Base-by-base conservation (phyloP, 2,329 filamentous ascomycete species). In the Alternaria novae-zelandiae region DNA sequence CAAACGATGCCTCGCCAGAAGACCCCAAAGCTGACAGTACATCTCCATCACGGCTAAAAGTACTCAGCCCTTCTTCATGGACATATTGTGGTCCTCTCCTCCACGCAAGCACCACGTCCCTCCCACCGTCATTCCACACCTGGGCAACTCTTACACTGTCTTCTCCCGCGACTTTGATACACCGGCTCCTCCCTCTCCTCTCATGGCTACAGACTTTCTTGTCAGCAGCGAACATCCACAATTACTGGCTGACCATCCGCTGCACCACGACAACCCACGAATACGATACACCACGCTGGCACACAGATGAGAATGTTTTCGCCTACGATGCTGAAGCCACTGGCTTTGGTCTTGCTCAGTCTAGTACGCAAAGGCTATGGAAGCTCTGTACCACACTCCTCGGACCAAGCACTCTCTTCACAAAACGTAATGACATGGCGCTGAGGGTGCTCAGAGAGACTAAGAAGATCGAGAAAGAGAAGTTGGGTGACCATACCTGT, bases 251-350 rank as follows among this genome's bases (percentile, higher is more conserved):
- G 12, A 85, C 83, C 0, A 79, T 86, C 57, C 82, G 84, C 49
- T 83, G 83, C 53, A 83, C 82, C 0, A 80, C 72, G 45, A 76
- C 82, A 0, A 83, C 81, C 0, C 47, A 67, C 30, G 82, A 84
- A 25, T 86, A 80, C 68, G 80, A 86, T 64, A 73, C 66, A 10
- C 81, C 82, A 1, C 74, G 84, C 50, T 86, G 84, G 84, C 84
- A 86, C 62, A 82, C 82, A 0, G 84, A 86, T 64, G 83, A 86
- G 59, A 71, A 83, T 15, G 85, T 86, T 70, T 86, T 79, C 68
- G 32, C 55, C 55, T 32, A 45, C n/a, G 51, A 55, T 41, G 20
- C 21, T n/a, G 56, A 43, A 28, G 46, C 46, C 17, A n/a, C 15
- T 30, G 57, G 49, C 15, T 30, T 53, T n/a, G 57, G 49, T 23